phyloP scores from a whole-genome alignment of 345 rosid species.

The Triadica sebifera region DNA sequence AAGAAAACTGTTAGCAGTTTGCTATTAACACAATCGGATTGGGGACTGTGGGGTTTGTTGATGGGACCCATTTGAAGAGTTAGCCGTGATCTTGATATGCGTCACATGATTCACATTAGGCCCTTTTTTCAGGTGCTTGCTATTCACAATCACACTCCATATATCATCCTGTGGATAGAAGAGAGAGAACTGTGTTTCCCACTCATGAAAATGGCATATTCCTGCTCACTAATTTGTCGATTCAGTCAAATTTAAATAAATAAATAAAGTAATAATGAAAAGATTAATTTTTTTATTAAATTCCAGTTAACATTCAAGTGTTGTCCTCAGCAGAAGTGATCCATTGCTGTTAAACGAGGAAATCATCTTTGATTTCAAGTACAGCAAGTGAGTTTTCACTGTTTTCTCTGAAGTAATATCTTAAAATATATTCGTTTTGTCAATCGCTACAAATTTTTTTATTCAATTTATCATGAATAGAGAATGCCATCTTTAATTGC shows the following conservation, averaged over 20 bases:
- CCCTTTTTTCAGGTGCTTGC: neutral
- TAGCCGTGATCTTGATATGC: slow-evolving; percentile 26
- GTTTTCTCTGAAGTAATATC: too few relatives aligned
- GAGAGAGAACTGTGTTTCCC: neutral
- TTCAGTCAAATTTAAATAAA: neutral
- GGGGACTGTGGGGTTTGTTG: slow-evolving; percentile 5
- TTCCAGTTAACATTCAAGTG: too few relatives aligned
- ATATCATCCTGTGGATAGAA: neutral
- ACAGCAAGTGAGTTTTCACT: neutral
- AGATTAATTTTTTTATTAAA: too few relatives aligned
- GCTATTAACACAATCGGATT: slow-evolving; percentile 26
- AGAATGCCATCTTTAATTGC: too few relatives aligned
- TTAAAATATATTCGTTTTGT: neutral
- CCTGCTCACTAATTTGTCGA: neutral
- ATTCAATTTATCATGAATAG: too few relatives aligned
- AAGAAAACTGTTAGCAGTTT: slow-evolving; percentile 26
- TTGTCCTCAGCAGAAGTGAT: neutral
- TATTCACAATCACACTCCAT: neutral
- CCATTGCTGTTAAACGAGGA: neutral
- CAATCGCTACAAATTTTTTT: too few relatives aligned
- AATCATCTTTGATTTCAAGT: neutral
- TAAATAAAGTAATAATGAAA: neutral
- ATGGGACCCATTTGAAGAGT: slow-evolving; percentile 30
- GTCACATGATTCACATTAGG: slow-evolving; percentile 24
- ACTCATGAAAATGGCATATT: neutral